phyloP scores from a whole-genome alignment of 495 filamentous ascomycete species.

The Podospora didyma region DNA sequence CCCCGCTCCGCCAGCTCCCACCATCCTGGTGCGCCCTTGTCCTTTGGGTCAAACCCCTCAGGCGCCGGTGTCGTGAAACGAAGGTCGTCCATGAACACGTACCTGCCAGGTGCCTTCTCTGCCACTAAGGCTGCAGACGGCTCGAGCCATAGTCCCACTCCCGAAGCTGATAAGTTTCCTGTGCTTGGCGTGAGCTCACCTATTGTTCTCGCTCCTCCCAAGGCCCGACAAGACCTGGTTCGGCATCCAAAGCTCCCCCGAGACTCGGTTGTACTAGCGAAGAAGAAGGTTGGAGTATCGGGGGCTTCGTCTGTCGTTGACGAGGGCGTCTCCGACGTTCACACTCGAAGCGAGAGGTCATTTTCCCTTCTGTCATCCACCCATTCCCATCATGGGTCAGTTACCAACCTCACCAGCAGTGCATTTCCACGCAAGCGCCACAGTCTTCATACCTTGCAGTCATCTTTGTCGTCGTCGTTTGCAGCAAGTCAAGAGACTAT shows the following conservation, averaged over 20 bases:
- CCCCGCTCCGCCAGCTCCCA: background rate
- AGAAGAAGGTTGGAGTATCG: conserved; percentile 2
- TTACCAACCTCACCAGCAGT: background rate
- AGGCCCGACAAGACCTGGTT: conserved; percentile 1
- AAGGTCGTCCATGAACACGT: conserved; percentile 20
- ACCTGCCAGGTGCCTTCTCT: conserved; percentile 6
- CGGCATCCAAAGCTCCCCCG: conserved; percentile 9
- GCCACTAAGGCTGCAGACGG: background rate
- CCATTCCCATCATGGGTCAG: conserved; percentile 15
- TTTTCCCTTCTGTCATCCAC: conserved; percentile 12
- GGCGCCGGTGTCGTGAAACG: background rate
- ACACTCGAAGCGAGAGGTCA: conserved; percentile 3
- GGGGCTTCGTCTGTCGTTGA: background rate
- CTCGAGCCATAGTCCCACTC: background rate
- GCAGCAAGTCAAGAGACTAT: conserved; percentile 12
- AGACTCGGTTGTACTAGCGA: conserved; percentile 19
- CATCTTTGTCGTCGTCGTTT: conserved; percentile 20
- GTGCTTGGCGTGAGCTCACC: background rate
- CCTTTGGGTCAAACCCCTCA: background rate
- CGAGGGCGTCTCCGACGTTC: conserved; percentile 2
- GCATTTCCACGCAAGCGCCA: conserved; percentile 20
- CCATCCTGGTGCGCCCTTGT: background rate
- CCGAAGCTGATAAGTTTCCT: background rate
- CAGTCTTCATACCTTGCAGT: conserved; percentile 27
- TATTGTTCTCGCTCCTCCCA: background rate